These are phyloP conservation scores for Trypanosoma rangeli DNA, from an alignment of 208 protist genomes.

Conservation along the genomic window DNA sequence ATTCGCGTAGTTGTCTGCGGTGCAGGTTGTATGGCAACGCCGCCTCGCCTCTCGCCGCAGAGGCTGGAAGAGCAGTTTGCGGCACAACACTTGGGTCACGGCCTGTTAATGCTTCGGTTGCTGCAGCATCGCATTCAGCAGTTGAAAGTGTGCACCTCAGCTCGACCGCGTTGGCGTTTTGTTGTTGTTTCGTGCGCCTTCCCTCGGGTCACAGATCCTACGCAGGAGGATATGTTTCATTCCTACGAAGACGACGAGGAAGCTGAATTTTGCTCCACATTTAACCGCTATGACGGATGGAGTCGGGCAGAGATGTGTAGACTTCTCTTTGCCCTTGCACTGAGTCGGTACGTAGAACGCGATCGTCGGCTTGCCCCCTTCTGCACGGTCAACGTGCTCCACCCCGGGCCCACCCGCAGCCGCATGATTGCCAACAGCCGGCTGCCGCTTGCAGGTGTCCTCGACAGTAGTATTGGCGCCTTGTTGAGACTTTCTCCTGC, in stretches of 20 bases:
- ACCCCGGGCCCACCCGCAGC: conserved; percentile 54
- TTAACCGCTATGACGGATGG: conserved; percentile 47
- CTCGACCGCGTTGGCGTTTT: conserved; percentile 44
- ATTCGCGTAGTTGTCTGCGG: conserved; percentile 62
- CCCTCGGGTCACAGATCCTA: conserved; percentile 38
- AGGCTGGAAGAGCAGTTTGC: conserved; percentile 61
- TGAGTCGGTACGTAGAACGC: conserved; percentile 43
- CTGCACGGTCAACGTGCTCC: conserved; percentile 51
- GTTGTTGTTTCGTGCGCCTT: conserved; percentile 51
- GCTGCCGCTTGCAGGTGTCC: conserved; percentile 40
- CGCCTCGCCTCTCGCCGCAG: conserved; percentile 39
- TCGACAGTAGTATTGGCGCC: conserved; percentile 39
- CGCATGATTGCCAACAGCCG: conserved; percentile 37
- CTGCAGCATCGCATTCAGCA: conserved; percentile 40
- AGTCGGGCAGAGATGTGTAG: conserved; percentile 66
- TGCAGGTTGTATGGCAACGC: conserved; percentile 42
- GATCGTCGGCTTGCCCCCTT: conserved; percentile 43
- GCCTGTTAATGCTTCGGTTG: conserved; percentile 53
- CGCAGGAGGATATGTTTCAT: conserved; percentile 31
- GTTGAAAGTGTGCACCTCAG: not conserved
- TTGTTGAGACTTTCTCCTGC: conserved; percentile 57
- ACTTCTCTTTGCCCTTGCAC: conserved; percentile 62
- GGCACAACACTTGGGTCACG: conserved; percentile 60
- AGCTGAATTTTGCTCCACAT: conserved; percentile 19
- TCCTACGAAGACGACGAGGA: conserved; percentile 23